Base-by-base conservation (phyloP, 495 filamentous ascomycete genomes). In the Xylona heveae region DNA sequence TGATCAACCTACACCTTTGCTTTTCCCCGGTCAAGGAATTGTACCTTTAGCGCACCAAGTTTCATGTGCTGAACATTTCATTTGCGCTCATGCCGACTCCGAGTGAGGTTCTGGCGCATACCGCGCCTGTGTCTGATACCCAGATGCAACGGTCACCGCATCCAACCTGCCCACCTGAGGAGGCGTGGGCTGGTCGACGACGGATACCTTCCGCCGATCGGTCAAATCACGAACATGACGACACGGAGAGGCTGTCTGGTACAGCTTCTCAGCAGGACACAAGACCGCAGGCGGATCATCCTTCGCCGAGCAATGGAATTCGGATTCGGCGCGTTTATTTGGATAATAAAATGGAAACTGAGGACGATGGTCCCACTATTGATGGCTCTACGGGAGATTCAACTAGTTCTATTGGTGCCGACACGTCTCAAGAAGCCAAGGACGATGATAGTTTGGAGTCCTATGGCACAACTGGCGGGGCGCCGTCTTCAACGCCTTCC, bases 401-500 rank as follows among this genome's bases (percentile, higher is more conserved):
- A n/a, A n/a, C n/a, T n/a, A n/a, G n/a, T n/a, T n/a, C n/a, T n/a
- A n/a, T n/a, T n/a, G n/a, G n/a, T n/a, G n/a, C n/a, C n/a, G n/a
- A n/a, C n/a, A n/a, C n/a, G n/a, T n/a, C n/a, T 12, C 19, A 19
- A 24, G 31, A 33, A 9, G 9, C 31, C 2, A 33, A 33, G 16
- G 31, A 33, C 25, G 13, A 23, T 4, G 31, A 31, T n/a, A 22
- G 17, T 8, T 23, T 33, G 18, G 31, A 19, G 7, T 5, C 18
- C 20, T 40, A 13, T 17, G 39, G 42, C 22, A 43, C 45, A 36
- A 35, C 13, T 26, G 35, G 40, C 23, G 37, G 33, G 39, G 6
- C 25, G 21, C 42, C 54, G n/a, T 51, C 52, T 1, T 50, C 50
- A 24, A 45, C 54, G 18, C 58, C 61, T 1, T 55, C 64, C 30